Conservation (phyloP, 192 early-diverging fungal species). For the Obelidium mucronatum region DNA sequence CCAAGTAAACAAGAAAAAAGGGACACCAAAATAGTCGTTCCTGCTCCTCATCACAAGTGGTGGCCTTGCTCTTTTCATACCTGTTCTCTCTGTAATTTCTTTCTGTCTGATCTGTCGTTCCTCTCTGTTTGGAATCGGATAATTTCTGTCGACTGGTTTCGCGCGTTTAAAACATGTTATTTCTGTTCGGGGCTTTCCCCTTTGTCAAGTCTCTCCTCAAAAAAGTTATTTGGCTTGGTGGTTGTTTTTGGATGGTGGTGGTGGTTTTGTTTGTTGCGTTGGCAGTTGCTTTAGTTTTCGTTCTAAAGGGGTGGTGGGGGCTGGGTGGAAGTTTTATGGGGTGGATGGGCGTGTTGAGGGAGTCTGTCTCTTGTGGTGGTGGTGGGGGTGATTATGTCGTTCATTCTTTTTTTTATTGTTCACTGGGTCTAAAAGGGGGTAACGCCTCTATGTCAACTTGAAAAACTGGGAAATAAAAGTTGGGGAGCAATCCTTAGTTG, state of each 20-base stretch:
- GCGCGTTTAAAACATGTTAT: no score
- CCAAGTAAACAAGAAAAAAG: conserved; percentile 50
- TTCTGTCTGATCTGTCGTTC: background rate
- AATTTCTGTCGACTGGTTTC: no score
- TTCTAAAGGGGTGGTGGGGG: no score
- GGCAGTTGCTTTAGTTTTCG: no score
- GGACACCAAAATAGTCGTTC: no score
- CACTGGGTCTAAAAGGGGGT: background rate
- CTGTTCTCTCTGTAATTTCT: background rate
- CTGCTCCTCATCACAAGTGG: no score
- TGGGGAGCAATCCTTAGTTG: background rate
- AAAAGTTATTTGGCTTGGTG: no score
- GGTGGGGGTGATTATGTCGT: background rate
- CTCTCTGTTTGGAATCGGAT: no score
- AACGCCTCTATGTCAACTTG: background rate
- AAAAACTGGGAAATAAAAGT: background rate
- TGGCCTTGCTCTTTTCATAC: background rate
- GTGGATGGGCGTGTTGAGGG: background rate
- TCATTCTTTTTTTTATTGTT: background rate
- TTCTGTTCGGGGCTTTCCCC: background rate
- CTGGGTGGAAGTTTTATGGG: no score
- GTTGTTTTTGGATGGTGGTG: no score
- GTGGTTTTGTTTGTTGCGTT: no score
- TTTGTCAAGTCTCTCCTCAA: no score
- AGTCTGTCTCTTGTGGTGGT: background rate